phyloP scores from a whole-genome alignment of 345 rosid species.

The Lepidium africanum region DNA sequence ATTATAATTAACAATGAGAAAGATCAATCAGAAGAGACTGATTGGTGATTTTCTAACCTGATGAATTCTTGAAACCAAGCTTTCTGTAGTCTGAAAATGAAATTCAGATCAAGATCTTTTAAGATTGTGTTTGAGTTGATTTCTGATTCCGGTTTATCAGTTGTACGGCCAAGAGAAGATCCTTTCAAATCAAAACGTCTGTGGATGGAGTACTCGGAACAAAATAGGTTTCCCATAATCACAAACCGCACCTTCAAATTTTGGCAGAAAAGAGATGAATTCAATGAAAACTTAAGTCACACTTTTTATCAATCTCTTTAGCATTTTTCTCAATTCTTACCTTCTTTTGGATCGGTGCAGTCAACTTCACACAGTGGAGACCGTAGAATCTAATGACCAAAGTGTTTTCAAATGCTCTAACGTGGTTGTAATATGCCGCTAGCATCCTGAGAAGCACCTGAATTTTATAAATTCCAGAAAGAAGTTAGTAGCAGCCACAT shows the following conservation, averaged over 20 bases:
- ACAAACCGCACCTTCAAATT: constrained; percentile 67
- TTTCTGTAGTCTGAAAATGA: constrained; percentile 70
- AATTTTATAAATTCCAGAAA: neutral
- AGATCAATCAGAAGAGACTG: neutral
- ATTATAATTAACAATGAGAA: neutral
- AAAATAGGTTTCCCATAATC: constrained; percentile 89
- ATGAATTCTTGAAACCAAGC: constrained; percentile 84
- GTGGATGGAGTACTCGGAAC: constrained; percentile 68
- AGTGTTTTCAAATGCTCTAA: constrained; percentile 76
- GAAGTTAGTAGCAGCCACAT: neutral
- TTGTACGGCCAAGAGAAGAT: constrained; percentile 84
- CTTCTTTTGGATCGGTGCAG: constrained; percentile 79
- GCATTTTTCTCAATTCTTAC: constrained; percentile 25
- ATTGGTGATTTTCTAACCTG: constrained; percentile 42
- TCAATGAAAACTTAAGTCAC: constrained; percentile 5
- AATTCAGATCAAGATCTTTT: constrained; percentile 86
- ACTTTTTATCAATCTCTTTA: neutral
- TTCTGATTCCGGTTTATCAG: constrained; percentile 75
- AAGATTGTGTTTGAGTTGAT: constrained; percentile 72
- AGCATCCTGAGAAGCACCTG: constrained; percentile 95
- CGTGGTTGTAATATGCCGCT: constrained; percentile 80
- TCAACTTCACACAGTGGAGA: constrained; percentile 81
- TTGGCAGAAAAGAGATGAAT: neutral
- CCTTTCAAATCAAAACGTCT: constrained; percentile 91
- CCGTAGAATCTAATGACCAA: constrained; percentile 73